phyloP scores from a whole-genome alignment of 2,329 filamentous ascomycete species.

The Fusarium clavum region DNA sequence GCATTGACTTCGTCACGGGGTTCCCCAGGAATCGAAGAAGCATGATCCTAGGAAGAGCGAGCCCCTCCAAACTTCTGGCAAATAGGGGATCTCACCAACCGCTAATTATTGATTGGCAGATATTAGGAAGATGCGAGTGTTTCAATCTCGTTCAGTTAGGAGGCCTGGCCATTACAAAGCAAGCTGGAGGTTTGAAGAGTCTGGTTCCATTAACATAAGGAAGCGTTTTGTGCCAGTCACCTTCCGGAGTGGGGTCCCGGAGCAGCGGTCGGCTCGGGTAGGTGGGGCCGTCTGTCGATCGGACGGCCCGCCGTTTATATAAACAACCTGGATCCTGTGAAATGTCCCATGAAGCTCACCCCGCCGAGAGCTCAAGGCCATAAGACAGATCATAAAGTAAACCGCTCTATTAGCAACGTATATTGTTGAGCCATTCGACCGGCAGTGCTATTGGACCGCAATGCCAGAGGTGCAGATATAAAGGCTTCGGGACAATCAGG shows the following conservation, averaged over 20 bases:
- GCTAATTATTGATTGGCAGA: not conserved
- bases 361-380: not conserved
- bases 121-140: not conserved
- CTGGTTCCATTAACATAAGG: not conserved
- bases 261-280: conserved; percentile 10
- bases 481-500: not conserved
- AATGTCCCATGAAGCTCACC: not conserved
- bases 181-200: not conserved
- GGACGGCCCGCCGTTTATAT: conserved; percentile 26
- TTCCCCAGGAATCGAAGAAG: conserved; percentile 11
- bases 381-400: not conserved
- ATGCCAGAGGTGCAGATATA: not conserved
- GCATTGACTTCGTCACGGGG: conserved; percentile 4
- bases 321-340: not conserved
- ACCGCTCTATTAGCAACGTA: not conserved
- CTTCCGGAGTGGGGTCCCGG: not conserved
- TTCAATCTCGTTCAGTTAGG: not conserved
- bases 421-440: not conserved
- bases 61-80: not conserved
- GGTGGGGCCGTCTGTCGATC: conserved; percentile 38
- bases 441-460: not conserved
- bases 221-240: not conserved
- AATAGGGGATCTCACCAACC: not conserved
- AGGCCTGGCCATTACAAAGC: not conserved
- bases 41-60: conserved; percentile 17